phyloP scores from a whole-genome alignment of 1,139 yeast genomes.

The Suhomyces terraborum region DNA sequence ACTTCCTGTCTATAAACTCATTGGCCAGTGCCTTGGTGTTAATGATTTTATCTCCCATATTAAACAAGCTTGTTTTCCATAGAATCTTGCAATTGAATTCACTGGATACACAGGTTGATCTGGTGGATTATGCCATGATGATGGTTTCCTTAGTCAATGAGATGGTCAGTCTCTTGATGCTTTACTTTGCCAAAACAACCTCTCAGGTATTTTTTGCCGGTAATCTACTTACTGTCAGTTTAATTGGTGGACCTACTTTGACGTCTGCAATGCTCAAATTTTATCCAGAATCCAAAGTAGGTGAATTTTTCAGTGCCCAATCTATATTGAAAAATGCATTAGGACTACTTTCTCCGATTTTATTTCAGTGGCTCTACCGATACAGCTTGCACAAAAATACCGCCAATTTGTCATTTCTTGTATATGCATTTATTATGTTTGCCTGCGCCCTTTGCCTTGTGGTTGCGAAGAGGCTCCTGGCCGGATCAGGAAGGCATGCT shows the following conservation, averaged over 20 bases:
- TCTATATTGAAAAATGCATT: conserved; percentile 46
- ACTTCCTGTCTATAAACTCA: conserved; percentile 57
- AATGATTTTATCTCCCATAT: conserved; percentile 36
- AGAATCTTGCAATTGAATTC: conserved; percentile 30
- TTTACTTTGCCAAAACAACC: conserved; percentile 13
- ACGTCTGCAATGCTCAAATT: conserved; percentile 55
- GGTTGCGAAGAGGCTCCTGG: conserved; percentile 7
- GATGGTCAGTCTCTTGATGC: conserved; percentile 40
- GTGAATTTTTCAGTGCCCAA: conserved; percentile 56
- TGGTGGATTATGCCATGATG: conserved; percentile 30
- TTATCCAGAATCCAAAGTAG: conserved; percentile 46
- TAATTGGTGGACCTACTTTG: conserved; percentile 47
- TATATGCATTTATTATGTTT: conserved; percentile 9
- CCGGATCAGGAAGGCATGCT: conserved; percentile 3
- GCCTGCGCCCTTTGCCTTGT: conserved; percentile 7
- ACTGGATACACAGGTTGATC: conserved; percentile 49
- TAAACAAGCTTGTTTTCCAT: conserved; percentile 31
- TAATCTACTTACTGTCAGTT: conserved; percentile 49
- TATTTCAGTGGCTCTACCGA: conserved; percentile 41
- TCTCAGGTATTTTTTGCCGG: conserved; percentile 10
- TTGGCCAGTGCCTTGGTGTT: conserved; percentile 40
- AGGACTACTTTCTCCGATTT: conserved; percentile 41
- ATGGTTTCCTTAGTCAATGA: conserved; percentile 38
- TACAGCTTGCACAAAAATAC: conserved; percentile 4
- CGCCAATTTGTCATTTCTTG: conserved; percentile 10